These are phyloP conservation scores for Lipomyces starkeyi DNA, from an alignment of 805 yeast species.

Conservation along the genomic window DNA sequence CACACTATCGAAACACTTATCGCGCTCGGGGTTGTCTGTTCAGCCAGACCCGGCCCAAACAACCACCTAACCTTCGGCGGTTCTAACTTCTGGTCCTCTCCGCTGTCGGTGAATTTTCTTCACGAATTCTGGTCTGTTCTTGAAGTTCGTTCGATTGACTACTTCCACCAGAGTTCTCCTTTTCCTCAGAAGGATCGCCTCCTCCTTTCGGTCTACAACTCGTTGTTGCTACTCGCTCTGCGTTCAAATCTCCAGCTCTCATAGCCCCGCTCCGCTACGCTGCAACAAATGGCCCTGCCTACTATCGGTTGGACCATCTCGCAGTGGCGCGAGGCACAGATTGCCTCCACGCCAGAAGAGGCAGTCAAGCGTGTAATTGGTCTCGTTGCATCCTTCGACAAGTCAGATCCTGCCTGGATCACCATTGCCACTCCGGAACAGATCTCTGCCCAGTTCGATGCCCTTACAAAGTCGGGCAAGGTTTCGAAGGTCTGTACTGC, in stretches of 20 bases:
- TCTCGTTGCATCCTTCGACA: conserved; percentile 46
- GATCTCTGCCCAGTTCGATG: conserved; percentile 76
- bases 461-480: conserved; percentile 60
- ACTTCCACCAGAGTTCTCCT: not conserved
- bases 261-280: not conserved
- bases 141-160: too few relatives aligned
- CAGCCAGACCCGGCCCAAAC: too few relatives aligned
- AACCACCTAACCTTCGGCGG: too few relatives aligned
- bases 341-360: conserved; percentile 61
- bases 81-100: too few relatives aligned
- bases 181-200: not conserved
- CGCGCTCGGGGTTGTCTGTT: too few relatives aligned
- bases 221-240: not conserved
- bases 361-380: conserved; percentile 59
- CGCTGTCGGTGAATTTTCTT: too few relatives aligned
- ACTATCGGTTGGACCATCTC: conserved; percentile 77
- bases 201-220: not conserved
- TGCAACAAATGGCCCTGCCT: conserved; percentile 25
- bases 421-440: conserved; percentile 69
- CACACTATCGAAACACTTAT: too few relatives aligned
- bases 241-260: not conserved
- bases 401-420: conserved; percentile 88
- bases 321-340: conserved; percentile 79
- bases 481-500: conserved; percentile 49
- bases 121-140: too few relatives aligned